Conservation (phyloP, 2,329 filamentous ascomycete species). For the Aspergillus sp. region DNA sequence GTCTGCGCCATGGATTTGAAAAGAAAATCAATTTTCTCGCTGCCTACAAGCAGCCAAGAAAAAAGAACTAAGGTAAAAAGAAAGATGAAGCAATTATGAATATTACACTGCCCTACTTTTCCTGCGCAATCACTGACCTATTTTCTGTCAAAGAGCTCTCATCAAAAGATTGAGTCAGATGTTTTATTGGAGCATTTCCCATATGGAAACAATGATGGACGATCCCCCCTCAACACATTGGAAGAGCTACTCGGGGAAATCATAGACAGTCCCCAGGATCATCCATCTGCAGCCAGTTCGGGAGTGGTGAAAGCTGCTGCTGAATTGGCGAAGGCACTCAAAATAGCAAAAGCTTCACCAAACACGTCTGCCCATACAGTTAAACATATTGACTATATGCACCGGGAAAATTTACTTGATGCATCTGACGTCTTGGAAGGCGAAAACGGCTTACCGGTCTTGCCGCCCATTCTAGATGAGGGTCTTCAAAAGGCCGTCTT, state of each 20-base stretch:
- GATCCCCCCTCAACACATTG: slow-evolving; percentile 13
- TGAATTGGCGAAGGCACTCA: slow-evolving; percentile 16
- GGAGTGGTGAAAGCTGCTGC: slow-evolving; percentile 14
- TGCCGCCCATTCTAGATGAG: slow-evolving; percentile 57
- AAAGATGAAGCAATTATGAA: background rate
- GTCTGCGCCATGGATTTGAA: slow-evolving; percentile 20
- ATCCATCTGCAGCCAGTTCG: slow-evolving; percentile 7
- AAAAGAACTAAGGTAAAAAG: slow-evolving; percentile 16
- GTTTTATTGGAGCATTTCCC: background rate
- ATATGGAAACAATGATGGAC: background rate
- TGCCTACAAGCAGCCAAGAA: background rate
- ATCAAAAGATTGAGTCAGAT: background rate
- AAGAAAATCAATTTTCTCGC: slow-evolving; percentile 13
- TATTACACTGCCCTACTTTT: background rate
- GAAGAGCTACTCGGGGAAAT: slow-evolving; percentile 17
- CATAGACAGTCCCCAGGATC: slow-evolving; percentile 7
- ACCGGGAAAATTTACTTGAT: background rate
- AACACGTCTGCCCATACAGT: background rate
- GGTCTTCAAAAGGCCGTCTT: slow-evolving; percentile 58
- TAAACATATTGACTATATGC: background rate
- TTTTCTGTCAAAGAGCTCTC: background rate
- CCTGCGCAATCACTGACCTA: background rate
- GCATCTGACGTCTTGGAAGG: background rate
- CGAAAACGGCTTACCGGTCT: slow-evolving; percentile 14
- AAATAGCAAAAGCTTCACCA: slow-evolving; percentile 1